Percentiles rank a stretch among this genome's conserved stretches.
These are phyloP conservation scores for Actinomucor elegans DNA, from an alignment of 371 early-diverging fungal species.

Conservation along the genomic window DNA sequence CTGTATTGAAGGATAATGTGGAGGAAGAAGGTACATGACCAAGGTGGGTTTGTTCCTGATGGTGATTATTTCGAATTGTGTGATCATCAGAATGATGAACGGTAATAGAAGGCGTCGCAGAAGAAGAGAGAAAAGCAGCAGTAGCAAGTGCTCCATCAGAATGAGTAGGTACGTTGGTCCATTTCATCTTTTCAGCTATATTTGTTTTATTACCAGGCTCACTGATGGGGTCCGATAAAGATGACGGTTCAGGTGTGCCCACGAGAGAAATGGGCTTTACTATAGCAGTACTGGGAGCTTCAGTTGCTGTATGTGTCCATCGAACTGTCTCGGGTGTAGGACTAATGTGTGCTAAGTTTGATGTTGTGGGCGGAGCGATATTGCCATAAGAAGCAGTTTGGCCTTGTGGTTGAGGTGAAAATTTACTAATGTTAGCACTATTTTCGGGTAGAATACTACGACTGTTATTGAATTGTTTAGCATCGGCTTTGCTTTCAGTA, in stretches of 20 bases:
- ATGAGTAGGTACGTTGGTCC: constrained; percentile 4
- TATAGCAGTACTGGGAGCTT: constrained; percentile 34
- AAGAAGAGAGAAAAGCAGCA: not conserved
- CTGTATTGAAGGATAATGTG: not conserved
- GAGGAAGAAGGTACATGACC: not conserved
- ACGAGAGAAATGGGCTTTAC: constrained; percentile 26
- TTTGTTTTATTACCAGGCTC: not conserved
- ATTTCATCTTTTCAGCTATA: constrained; percentile 13
- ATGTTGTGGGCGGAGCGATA: not conserved
- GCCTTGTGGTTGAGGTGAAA: not conserved
- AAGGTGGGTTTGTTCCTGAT: not conserved
- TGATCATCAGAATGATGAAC: not conserved
- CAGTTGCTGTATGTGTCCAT: constrained; percentile 27
- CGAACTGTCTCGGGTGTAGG: constrained; percentile 20
- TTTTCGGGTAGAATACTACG: not conserved
- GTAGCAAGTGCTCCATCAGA: constrained; percentile 1
- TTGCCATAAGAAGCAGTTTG: not conserved
- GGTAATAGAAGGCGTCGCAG: not conserved
- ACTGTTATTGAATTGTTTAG: constrained; percentile 3
- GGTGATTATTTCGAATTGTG: not conserved
- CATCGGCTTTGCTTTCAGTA: too few species aligned
- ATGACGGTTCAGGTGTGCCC: not conserved
- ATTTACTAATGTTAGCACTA: too few species aligned
- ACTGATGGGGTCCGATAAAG: constrained; percentile 1
- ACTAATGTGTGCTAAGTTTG: not conserved